Percentiles rank a stretch among this genome's conserved stretches.
Conservation (phyloP, 768 basidiomycete genomes). For the Mycena rebaudengoi region DNA sequence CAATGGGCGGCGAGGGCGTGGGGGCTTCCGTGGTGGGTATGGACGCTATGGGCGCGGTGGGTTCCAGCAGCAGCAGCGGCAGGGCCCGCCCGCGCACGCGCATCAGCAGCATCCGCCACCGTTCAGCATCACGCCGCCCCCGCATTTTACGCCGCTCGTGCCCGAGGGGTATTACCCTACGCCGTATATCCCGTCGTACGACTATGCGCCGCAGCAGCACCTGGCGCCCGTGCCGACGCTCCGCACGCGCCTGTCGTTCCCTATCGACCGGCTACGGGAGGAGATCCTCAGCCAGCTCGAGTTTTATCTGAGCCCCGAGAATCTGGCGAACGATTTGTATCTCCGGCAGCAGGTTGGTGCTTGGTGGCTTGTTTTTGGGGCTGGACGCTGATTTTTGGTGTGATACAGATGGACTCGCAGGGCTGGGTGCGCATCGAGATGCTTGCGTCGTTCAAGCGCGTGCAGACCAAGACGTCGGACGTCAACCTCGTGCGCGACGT, state of each 20-base stretch:
- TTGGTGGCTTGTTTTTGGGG: not conserved
- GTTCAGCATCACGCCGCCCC: conserved; percentile 21
- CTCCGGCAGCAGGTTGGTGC: conserved; percentile 26
- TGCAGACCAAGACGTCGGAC: conserved; percentile 25
- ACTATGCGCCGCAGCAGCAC: conserved; percentile 8
- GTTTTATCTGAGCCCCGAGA: conserved; percentile 29
- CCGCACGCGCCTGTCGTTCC: conserved; percentile 26
- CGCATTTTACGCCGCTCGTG: conserved; percentile 19
- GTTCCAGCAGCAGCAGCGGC: conserved; percentile 6
- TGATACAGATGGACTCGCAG: conserved; percentile 24
- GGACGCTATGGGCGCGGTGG: not conserved
- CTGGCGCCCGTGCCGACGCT: conserved; percentile 18
- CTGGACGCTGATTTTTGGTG: not conserved
- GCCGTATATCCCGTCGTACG: conserved; percentile 19
- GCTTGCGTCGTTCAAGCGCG: conserved; percentile 28
- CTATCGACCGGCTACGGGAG: conserved; percentile 25
- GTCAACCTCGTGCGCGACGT: conserved; percentile 27
- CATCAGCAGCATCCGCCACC: conserved; percentile 12
- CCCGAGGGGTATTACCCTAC: conserved; percentile 13
- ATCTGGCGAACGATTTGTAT: conserved; percentile 29
- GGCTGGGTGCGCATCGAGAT: conserved; percentile 28
- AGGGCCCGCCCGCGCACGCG: not conserved
- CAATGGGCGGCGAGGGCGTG: conserved; percentile 15
- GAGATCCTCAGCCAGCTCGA: conserved; percentile 30
- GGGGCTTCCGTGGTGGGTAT: conserved; percentile 13